phyloP scores from a whole-genome alignment of 441 rosid species.

The Macaranga tanarius region DNA sequence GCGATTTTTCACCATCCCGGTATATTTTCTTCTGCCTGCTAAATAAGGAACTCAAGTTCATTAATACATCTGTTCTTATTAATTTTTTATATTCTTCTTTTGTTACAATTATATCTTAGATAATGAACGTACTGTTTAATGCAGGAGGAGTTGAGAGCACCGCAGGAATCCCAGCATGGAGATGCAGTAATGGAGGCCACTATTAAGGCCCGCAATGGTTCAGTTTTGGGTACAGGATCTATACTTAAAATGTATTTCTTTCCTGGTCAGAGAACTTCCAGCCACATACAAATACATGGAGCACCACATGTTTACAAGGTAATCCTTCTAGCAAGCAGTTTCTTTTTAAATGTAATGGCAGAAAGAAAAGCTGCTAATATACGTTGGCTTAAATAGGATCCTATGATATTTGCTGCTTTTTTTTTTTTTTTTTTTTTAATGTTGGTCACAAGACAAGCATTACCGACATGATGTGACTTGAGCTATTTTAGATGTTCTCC shows the following conservation, averaged over 20 bases:
- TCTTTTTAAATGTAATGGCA: background rate
- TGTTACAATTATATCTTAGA: conserved; percentile 16
- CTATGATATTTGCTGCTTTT: background rate
- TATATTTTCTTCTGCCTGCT: conserved; percentile 38
- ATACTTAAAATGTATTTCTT: conserved; percentile 92
- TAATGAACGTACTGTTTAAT: conserved; percentile 26
- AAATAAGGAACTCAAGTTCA: conserved; percentile 7
- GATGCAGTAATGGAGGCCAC: conserved; percentile 99
- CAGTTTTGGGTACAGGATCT: conserved; percentile 89
- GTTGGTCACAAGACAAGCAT: background rate
- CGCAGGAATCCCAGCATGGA: conserved; percentile 85
- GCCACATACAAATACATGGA: conserved; percentile 81
- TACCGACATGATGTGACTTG: background rate
- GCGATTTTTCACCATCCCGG: conserved; percentile 87
- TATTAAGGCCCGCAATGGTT: conserved; percentile 82
- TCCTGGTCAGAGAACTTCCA: conserved; percentile 96
- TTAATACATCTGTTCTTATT: conserved; percentile 1
- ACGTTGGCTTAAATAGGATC: background rate
- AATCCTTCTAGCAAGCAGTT: conserved; percentile 26
- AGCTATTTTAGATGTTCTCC: background rate
- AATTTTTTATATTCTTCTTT: background rate
- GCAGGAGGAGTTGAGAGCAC: conserved; percentile 88
- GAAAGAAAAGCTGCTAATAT: background rate
- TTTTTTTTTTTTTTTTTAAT: background rate
- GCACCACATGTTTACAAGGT: conserved; percentile 96